Evolutionary conservation across 179 eudicot genomes (phyloP), one percentile per base, ranked within the genome.

Genomic region (Gypsophila paniculata): DNA sequence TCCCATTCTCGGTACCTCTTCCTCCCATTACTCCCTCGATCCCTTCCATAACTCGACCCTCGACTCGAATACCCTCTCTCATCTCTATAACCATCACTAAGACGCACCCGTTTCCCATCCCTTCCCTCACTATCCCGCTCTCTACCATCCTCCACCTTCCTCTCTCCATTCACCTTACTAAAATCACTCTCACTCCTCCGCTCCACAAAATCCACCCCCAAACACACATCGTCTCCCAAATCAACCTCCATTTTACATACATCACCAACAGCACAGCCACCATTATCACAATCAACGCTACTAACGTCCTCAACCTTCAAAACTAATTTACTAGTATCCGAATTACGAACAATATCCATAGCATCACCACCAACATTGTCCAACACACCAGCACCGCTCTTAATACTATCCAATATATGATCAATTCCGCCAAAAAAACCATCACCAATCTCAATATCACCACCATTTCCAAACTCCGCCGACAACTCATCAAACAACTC

Each of bases 381-480:
- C 55, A 82, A 71, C 75, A 85, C 81, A 21, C 84, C 86, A 3
- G 68, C 77, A 4, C 87, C 88, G 51, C 82, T 84, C 74, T 83
- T 90, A 11, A 90, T 85, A 73, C 84, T 80, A 65, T 88, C 91
- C 29, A 89, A 82, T 75, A 93, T 83, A 61, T 75, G 85, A 83
- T 93, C 90, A 69, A 88, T 85, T 21, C 90, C 91, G 59, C 90
- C 85, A 39, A 88, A 90, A 61, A 88, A 86, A 69, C 88, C 67
- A 39, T 85, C 79, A 21, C 58, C 76, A 2, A 72, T 65, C 39
- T 70, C 76, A 2, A 72, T 65, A 38, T 70, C 76, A 32, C 76
- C 62, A 23, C 58, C 79, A 22, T 65, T 62, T 9, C 61, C 71
- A 25, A 80, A 64, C 13, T 80, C 79, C n/a, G 72, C 76, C 6